Conservation (phyloP, 768 basidiomycete species). For the Cystobasidium onofrii region DNA sequence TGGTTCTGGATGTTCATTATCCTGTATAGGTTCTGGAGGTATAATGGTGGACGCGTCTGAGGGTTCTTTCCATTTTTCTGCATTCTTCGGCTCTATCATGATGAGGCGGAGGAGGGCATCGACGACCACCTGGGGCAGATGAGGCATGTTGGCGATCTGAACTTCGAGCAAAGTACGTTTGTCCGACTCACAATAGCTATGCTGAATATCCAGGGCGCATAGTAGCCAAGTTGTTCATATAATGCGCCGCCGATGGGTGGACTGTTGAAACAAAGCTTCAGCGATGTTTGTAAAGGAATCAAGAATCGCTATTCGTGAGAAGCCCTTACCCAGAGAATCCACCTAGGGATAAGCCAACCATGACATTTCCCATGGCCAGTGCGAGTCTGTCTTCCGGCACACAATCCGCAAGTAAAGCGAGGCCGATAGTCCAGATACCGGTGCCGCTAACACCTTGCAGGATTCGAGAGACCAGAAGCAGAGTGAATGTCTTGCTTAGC, state of each 20-base stretch:
- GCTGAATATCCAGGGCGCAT: constrained; percentile 30
- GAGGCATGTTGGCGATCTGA: no score
- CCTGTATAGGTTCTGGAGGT: no score
- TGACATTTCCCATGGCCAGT: constrained; percentile 8
- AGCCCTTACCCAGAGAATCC: constrained; percentile 15
- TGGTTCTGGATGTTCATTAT: not conserved
- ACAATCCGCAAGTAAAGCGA: constrained; percentile 23
- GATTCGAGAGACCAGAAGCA: constrained; percentile 35
- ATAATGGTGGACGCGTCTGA: not conserved
- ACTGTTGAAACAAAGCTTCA: not conserved
- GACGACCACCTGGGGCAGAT: constrained; percentile 18
- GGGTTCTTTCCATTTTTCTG: not conserved
- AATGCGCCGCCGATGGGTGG: constrained; percentile 21
- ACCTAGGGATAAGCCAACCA: constrained; percentile 17
- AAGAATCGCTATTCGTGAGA: not conserved
- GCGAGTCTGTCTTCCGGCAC: constrained; percentile 24
- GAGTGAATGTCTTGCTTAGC: constrained; percentile 26
- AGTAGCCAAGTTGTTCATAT: constrained; percentile 19
- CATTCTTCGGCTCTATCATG: constrained; percentile 17
- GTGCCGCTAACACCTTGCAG: constrained; percentile 35
- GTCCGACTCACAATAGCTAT: constrained; percentile 12
- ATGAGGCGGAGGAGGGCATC: constrained; percentile 4
- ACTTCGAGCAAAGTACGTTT: not conserved
- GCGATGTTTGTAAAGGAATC: not conserved
- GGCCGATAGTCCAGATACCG: constrained; percentile 5